Evolutionary conservation across 1,284 basidiomycete species (phyloP).

Genomic region (Cutaneotrichosporon daszewskae): DNA sequence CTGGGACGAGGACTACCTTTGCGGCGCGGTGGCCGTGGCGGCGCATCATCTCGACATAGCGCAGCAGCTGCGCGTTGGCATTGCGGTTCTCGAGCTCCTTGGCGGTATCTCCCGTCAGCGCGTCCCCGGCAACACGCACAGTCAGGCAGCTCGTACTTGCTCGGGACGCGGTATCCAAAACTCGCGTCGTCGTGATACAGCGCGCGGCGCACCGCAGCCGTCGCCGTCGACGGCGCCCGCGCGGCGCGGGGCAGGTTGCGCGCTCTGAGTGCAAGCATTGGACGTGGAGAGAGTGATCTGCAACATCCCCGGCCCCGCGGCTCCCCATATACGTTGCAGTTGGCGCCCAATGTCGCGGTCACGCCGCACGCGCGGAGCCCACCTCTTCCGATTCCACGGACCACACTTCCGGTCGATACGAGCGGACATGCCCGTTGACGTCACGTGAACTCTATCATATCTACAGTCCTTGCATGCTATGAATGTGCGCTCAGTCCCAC

Average conservation of each 20-base stretch:
- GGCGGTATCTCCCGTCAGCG: constrained; percentile 56
- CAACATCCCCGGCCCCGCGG: too few relatives aligned
- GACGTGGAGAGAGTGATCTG: not conserved
- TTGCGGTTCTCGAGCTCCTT: constrained; percentile 67
- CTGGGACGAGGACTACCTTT: constrained; percentile 35
- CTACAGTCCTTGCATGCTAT: not conserved
- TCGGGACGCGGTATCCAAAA: constrained; percentile 67
- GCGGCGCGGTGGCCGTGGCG: constrained; percentile 46
- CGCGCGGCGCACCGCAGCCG: not conserved
- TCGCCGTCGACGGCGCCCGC: not conserved
- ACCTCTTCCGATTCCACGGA: too few relatives aligned
- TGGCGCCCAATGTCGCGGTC: not conserved
- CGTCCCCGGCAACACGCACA: constrained; percentile 53
- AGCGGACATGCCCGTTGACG: not conserved
- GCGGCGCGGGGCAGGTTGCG: too few relatives aligned
- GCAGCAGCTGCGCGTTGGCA: constrained; percentile 67
- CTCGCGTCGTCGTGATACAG: constrained; percentile 69
- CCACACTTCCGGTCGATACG: too few relatives aligned
- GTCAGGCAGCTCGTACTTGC: constrained; percentile 63
- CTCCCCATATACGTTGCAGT: too few relatives aligned
- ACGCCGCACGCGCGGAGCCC: too few relatives aligned
- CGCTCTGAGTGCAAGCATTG: too few relatives aligned
- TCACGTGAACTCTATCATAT: not conserved
- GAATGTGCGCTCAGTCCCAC: constrained; percentile 29
- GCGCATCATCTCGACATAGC: constrained; percentile 80